These are phyloP conservation scores for Ananas comosus DNA, from an alignment of 176 grass and related monocot genomes.

Conservation along the genomic window DNA sequence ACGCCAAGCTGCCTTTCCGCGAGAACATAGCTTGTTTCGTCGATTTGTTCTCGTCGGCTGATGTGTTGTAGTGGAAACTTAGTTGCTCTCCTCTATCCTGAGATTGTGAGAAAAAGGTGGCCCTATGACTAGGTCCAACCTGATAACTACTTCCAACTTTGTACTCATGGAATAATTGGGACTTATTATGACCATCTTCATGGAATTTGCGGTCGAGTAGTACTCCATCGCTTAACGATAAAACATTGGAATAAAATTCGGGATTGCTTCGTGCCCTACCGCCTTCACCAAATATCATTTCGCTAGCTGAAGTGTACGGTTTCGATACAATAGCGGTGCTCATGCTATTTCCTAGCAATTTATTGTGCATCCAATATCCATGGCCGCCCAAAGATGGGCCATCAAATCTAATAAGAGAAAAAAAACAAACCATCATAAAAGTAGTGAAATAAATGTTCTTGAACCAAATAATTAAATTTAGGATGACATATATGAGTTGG, in stretches of 20 bases:
- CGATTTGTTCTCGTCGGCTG: not conserved
- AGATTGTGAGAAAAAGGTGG: not conserved
- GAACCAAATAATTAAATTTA: not conserved
- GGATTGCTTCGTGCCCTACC: not conserved
- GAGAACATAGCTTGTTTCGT: not conserved
- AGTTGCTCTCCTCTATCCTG: not conserved
- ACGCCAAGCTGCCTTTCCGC: too few species aligned
- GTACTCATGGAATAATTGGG: not conserved
- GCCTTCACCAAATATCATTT: not conserved
- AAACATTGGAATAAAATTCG: not conserved
- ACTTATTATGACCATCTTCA: not conserved
- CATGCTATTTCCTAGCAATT: not conserved
- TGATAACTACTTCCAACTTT: not conserved
- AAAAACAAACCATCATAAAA: not conserved
- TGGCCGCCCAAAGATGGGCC: not conserved
- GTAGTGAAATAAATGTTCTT: not conserved
- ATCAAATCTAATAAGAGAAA: not conserved
- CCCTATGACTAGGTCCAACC: not conserved
- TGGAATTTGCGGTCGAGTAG: not conserved
- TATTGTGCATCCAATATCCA: conserved; percentile 8
- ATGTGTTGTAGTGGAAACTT: not conserved
- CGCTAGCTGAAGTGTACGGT: too few species aligned
- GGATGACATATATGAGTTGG: not conserved
- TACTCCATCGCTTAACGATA: not conserved
- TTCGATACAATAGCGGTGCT: not conserved